A percentile compares a stretch with the other conserved stretches of the same genome.
Evolutionary conservation across 2,329 filamentous ascomycete genomes (phyloP).

Genomic region (Sclerotinia sclerotiorum): DNA sequence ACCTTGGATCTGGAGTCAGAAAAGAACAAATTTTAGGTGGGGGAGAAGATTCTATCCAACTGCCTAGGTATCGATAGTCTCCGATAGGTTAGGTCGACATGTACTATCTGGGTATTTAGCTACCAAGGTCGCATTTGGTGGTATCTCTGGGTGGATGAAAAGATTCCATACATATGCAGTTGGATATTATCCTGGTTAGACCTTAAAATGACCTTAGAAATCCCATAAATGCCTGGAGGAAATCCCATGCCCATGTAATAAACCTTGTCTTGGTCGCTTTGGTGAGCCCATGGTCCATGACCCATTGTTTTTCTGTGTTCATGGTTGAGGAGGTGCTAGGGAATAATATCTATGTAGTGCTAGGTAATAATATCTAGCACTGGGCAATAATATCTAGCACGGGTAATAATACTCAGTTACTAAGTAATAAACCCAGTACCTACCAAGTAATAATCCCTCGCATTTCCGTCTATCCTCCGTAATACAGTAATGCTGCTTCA

Average conservation of each 20-base stretch:
- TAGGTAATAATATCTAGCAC: too few species aligned
- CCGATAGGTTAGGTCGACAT: not conserved
- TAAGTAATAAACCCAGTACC: too few species aligned
- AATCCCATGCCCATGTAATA: too few species aligned
- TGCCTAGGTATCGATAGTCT: not conserved
- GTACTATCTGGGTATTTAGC: not conserved
- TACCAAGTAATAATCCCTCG: too few species aligned
- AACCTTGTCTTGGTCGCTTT: too few species aligned
- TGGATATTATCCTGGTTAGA: slow-evolving; percentile 1
- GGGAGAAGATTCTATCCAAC: not conserved
- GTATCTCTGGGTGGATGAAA: not conserved
- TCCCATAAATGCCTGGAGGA: not conserved
- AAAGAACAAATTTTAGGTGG: not conserved
- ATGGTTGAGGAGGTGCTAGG: too few species aligned
- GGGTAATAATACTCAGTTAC: too few species aligned
- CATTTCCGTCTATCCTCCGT: too few species aligned
- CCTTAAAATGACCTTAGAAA: not conserved
- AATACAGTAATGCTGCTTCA: not conserved
- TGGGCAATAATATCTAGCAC: too few species aligned
- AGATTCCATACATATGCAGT: not conserved
- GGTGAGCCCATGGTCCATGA: too few species aligned
- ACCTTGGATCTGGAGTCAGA: not conserved
- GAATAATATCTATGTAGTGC: too few species aligned
- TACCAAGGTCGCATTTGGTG: not conserved
- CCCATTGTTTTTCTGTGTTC: too few species aligned